phyloP scores from a whole-genome alignment of 352 stramenopile species.

The Pythium brassicae region DNA sequence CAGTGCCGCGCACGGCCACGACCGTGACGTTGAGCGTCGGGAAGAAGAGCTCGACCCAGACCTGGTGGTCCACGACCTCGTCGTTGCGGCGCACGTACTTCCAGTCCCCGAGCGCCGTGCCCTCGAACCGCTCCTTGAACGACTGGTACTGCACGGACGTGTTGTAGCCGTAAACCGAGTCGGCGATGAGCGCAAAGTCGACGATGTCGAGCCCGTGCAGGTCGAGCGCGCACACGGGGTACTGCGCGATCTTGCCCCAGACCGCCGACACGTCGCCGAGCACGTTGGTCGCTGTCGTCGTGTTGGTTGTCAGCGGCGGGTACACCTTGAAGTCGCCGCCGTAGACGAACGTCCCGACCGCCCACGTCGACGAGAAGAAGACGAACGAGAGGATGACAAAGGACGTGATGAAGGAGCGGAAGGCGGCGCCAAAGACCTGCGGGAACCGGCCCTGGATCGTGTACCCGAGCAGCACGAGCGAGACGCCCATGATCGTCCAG shows the following conservation, averaged over 20 bases:
- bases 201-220: conserved; percentile 61
- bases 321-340: conserved; percentile 79
- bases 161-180: conserved; percentile 79
- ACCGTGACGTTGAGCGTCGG: conserved; percentile 82
- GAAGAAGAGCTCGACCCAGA: conserved; percentile 86
- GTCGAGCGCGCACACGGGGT: conserved; percentile 77
- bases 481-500: conserved; percentile 80
- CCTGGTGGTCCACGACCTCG: conserved; percentile 55
- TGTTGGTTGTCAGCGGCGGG: conserved; percentile 25
- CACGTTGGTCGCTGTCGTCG: conserved; percentile 11
- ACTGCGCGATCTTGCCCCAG: conserved; percentile 63
- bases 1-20: conserved; percentile 76
- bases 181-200: conserved; percentile 83
- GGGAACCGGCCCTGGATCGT: conserved; percentile 82
- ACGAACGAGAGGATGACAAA: conserved; percentile 84
- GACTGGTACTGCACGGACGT: conserved; percentile 68
- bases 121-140: conserved; percentile 77
- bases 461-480: conserved; percentile 70
- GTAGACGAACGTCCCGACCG: conserved; percentile 84
- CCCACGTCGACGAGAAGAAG: conserved; percentile 86
- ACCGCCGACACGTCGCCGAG: conserved; percentile 22
- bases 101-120: conserved; percentile 72
- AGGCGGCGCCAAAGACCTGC: conserved; percentile 77
- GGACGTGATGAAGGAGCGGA: conserved; percentile 82
- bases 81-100: conserved; percentile 72